Percentiles rank a stretch among this genome's conserved stretches.
phyloP scores from a whole-genome alignment of 768 basidiomycete genomes.

The Rhodosporidiobolus sp. region DNA sequence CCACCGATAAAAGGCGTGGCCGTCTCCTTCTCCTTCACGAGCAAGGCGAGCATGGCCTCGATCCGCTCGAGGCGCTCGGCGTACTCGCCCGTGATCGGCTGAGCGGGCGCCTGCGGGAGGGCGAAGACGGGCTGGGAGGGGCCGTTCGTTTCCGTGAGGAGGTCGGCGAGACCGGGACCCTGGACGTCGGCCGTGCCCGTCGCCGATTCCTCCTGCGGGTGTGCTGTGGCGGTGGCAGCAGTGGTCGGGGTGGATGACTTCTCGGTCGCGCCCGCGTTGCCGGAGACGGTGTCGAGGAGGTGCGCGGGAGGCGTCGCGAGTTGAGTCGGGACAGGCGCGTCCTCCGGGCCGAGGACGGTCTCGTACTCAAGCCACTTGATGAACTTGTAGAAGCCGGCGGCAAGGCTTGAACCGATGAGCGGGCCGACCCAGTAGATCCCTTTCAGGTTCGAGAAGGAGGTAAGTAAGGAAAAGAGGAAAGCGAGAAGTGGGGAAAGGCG shows the following conservation, averaged over 20 bases:
- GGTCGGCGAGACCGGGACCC: conserved; percentile 11
- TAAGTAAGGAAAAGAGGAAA: not conserved
- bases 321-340: not conserved
- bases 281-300: not conserved
- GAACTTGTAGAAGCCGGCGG: conserved; percentile 30
- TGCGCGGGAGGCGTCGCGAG: conserved; percentile 8
- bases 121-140: not conserved
- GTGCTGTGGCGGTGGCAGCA: not conserved
- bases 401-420: conserved; percentile 3
- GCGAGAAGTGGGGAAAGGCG: not conserved
- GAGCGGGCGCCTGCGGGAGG: not conserved
- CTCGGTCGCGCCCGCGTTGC: not conserved
- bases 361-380: conserved; percentile 37
- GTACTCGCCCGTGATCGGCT: not conserved
- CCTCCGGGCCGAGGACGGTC: conserved; percentile 30
- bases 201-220: conserved; percentile 1
- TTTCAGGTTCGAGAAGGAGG: not conserved
- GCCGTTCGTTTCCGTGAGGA: not conserved
- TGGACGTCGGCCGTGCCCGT: not conserved
- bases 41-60: not conserved
- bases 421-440: conserved; percentile 20
- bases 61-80: not conserved
- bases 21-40: not conserved
- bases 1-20: too few species aligned
- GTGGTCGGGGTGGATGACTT: not conserved